phyloP scores from a whole-genome alignment of 2,329 filamentous ascomycete genomes.

The Fusarium pseudocircinatum region DNA sequence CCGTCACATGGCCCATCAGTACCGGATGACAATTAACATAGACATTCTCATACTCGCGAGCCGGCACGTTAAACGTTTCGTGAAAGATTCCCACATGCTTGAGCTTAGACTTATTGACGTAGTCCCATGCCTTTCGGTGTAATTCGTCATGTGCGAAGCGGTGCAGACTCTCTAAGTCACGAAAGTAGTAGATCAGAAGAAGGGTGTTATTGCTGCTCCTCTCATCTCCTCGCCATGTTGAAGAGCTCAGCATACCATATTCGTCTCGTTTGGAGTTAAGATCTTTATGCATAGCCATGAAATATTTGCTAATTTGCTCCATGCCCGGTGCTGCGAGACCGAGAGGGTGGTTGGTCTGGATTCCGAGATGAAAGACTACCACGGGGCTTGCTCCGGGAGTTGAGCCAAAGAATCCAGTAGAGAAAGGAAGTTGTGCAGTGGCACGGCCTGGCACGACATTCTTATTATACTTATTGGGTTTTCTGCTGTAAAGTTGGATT shows the following conservation, averaged over 20 bases:
- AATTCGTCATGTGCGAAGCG: slow-evolving; percentile 59
- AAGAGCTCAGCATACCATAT: slow-evolving; percentile 58
- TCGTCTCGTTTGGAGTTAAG: slow-evolving; percentile 51
- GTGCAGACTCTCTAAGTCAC: slow-evolving; percentile 58
- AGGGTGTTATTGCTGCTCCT: slow-evolving; percentile 54
- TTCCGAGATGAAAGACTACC: slow-evolving; percentile 57
- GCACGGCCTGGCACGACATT: slow-evolving; percentile 47
- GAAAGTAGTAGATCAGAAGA: slow-evolving; percentile 61
- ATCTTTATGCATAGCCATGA: slow-evolving; percentile 50
- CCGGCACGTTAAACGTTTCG: slow-evolving; percentile 60
- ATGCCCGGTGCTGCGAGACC: slow-evolving; percentile 58
- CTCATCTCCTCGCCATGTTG: slow-evolving; percentile 52
- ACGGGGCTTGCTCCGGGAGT: slow-evolving; percentile 44
- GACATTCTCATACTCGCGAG: slow-evolving; percentile 60
- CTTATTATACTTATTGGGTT: slow-evolving; percentile 34
- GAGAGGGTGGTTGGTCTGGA: slow-evolving; percentile 59
- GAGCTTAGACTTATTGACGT: slow-evolving; percentile 53
- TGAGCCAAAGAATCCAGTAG: slow-evolving; percentile 43
- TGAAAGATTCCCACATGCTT: slow-evolving; percentile 62
- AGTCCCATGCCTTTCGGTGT: slow-evolving; percentile 62
- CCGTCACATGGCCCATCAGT: slow-evolving; percentile 47
- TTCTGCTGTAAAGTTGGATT: slow-evolving; percentile 33
- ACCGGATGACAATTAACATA: slow-evolving; percentile 57
- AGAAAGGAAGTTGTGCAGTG: slow-evolving; percentile 48
- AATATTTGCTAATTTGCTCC: slow-evolving; percentile 50